phyloP scores from a whole-genome alignment of 768 basidiomycete species.

The Sarcodon aspratus region DNA sequence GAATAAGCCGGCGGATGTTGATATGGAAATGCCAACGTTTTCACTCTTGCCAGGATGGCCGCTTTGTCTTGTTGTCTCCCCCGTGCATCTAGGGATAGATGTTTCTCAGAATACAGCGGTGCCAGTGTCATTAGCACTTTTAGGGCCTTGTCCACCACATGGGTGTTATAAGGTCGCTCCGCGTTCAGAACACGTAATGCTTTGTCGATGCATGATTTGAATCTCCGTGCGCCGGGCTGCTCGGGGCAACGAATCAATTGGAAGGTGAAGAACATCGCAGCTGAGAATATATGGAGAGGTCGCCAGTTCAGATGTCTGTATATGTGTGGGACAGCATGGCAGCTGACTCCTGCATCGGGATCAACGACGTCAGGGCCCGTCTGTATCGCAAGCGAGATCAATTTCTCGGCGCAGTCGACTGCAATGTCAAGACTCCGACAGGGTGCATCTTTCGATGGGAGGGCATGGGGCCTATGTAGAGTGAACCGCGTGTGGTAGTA shows the following conservation, averaged over 20 bases:
- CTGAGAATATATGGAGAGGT: conserved; percentile 76
- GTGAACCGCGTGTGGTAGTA: conserved; percentile 80
- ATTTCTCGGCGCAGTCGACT: conserved; percentile 63
- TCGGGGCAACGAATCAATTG: conserved; percentile 74
- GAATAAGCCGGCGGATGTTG: conserved; percentile 52
- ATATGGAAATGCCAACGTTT: conserved; percentile 75
- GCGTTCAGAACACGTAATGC: conserved; percentile 56
- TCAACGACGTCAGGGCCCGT: conserved; percentile 67
- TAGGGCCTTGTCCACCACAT: conserved; percentile 65
- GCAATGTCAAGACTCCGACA: conserved; percentile 33
- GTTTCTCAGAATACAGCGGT: conserved; percentile 62
- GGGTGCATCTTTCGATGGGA: conserved; percentile 9
- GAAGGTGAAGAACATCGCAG: conserved; percentile 89
- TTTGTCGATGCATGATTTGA: conserved; percentile 65
- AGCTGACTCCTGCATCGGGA: conserved; percentile 19
- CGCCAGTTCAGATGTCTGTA: conserved; percentile 81
- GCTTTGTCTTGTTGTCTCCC: conserved; percentile 41
- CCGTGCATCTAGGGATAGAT: conserved; percentile 38
- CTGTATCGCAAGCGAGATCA: conserved; percentile 69
- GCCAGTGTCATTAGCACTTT: conserved; percentile 62
- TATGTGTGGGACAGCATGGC: conserved; percentile 33
- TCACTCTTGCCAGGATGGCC: conserved; percentile 52
- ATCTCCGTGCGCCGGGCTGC: conserved; percentile 66
- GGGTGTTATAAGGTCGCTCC: conserved; percentile 50
- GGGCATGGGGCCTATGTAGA: conserved; percentile 70